Evolutionary conservation across 1,284 basidiomycete genomes (phyloP).

Genomic region (Cutaneotrichosporon sp.): DNA sequence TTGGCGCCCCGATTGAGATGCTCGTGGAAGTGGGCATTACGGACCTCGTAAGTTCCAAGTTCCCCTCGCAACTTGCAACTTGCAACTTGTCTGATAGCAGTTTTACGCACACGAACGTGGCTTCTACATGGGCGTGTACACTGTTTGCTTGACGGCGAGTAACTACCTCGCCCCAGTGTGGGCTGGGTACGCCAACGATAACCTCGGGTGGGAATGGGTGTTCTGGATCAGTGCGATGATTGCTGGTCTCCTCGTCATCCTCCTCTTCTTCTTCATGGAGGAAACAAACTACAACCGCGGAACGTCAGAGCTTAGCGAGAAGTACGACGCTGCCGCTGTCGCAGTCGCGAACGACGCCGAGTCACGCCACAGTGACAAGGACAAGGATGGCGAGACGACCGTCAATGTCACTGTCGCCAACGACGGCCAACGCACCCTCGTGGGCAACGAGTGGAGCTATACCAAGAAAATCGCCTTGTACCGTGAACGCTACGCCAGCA

Average conservation of each 20-base stretch:
- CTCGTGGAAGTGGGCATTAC: slow-evolving; percentile 24
- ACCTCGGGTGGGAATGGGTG: slow-evolving; percentile 25
- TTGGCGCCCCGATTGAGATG: slow-evolving; percentile 27
- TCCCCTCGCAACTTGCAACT: no score
- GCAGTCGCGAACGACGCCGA: slow-evolving; percentile 3
- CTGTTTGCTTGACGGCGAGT: slow-evolving; percentile 14
- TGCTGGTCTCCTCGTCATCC: slow-evolving; percentile 10
- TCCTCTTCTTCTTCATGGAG: slow-evolving; percentile 28
- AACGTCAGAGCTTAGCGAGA: slow-evolving; percentile 20
- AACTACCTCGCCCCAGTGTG: slow-evolving; percentile 24
- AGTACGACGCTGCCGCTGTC: slow-evolving; percentile 6
- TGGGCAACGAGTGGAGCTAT: slow-evolving; percentile 12
- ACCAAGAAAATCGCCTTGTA: slow-evolving; percentile 16
- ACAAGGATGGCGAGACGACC: background rate
- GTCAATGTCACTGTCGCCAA: background rate
- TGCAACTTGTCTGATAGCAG: background rate
- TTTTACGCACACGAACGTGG: slow-evolving; percentile 32
- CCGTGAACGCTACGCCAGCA: slow-evolving; percentile 16
- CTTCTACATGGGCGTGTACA: slow-evolving; percentile 29
- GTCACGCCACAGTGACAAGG: background rate
- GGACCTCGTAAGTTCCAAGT: slow-evolving; percentile 5
- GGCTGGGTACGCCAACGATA: slow-evolving; percentile 27
- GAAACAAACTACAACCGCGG: slow-evolving; percentile 31
- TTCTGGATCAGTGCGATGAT: slow-evolving; percentile 25
- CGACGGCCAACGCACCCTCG: slow-evolving; percentile 2